A percentile compares a stretch with the other conserved stretches of the same genome.
phyloP scores from a whole-genome alignment of 306 rosid species.

The Cicer arietinum region DNA sequence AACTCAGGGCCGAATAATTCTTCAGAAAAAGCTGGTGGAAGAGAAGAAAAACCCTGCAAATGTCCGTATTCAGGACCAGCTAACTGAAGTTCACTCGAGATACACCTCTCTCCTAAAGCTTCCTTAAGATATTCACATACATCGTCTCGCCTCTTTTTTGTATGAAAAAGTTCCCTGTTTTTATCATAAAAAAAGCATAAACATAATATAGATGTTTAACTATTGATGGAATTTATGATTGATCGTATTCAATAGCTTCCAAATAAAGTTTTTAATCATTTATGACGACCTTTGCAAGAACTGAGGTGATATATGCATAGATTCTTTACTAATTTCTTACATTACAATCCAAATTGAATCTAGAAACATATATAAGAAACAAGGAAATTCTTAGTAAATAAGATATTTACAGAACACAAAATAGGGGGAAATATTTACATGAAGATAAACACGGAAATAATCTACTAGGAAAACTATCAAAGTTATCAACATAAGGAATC shows the following conservation, averaged over 20 bases:
- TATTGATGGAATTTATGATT: neutral
- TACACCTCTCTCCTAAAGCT: slow-evolving; percentile 68
- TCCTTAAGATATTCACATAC: slow-evolving; percentile 67
- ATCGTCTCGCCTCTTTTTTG: slow-evolving; percentile 66
- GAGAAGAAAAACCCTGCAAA: slow-evolving; percentile 69
- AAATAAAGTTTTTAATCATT: neutral
- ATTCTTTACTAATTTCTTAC: neutral
- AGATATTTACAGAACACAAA: neutral
- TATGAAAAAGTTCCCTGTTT: slow-evolving; percentile 74
- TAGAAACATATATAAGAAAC: neutral
- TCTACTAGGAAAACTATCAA: neutral
- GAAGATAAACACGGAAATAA: neutral
- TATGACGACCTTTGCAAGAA: neutral
- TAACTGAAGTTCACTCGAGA: slow-evolving; percentile 80
- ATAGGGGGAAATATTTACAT: neutral
- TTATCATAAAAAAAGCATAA: neutral
- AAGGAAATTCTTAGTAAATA: neutral
- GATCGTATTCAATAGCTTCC: neutral
- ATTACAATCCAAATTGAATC: neutral
- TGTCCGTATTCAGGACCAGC: slow-evolving; percentile 89
- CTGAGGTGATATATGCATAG: neutral
- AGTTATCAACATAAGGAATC: neutral
- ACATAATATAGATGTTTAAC: neutral
- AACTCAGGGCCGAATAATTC: slow-evolving; percentile 68
- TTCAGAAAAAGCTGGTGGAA: slow-evolving; percentile 73